Base-by-base conservation (phyloP, 23 red algal genomes). In the Gracilaria domingensis region DNA sequence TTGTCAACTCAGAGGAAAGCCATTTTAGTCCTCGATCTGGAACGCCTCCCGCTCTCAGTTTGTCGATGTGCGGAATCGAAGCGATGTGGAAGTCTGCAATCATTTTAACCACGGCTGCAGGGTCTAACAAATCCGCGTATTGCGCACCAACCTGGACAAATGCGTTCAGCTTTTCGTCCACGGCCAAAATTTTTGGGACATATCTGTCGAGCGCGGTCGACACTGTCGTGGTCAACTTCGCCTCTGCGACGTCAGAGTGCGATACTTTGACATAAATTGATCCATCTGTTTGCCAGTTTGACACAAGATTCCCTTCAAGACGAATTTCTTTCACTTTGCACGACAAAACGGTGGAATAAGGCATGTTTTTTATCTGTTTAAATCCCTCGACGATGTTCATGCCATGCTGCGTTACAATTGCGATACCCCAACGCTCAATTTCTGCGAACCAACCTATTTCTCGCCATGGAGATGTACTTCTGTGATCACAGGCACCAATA, bases 331-430 rank as follows among this genome's bases (percentile, higher is more conserved):
- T 18, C 37, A 71, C 66, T 71, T 71, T 71, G 66, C 66, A 71
- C 13, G 66, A 71, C 66, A 71, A 40, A 26, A 71, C 66, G 37
- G 66, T 71, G 37, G 66, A 71, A 40, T 71, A 71, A 71, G 66
- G 33, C 66, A 38, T 71, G 66, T 71, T 71, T 28, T 40, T 71
- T 71, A 38, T 29, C 37, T 71, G 66, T 38, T 35, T 71, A 17
- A 71, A 40, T 71, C 66, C 37, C 21, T 40, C 66, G 37, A 71
- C 37, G 33, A 71, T 40, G 16, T 71, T 28, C 66, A 71, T 71
- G 66, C 66, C 66, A 71, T 71, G 66, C 66, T 40, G 66, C 66
- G 37, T 71, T 35, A 71, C 16, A 40, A 71, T 40, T 28, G 66
- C 12, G 16, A 71, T 35, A 71, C 33, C 66, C 66, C 66, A 71